Conservation (phyloP, 768 basidiomycete genomes). For the Gyrodon lividus region DNA sequence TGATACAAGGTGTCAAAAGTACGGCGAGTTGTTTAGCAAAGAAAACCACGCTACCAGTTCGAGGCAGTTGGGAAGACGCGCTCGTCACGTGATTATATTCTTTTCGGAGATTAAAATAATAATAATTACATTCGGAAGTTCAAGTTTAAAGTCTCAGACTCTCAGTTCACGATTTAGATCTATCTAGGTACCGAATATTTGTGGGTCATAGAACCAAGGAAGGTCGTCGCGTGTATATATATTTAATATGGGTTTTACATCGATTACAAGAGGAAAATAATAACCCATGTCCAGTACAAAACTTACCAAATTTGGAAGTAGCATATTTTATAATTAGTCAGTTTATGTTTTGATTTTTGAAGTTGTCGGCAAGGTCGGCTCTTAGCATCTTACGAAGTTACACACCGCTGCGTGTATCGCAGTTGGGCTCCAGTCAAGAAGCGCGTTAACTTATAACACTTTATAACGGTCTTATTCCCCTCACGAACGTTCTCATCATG, state of each 20-base stretch:
- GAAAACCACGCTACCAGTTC: slow-evolving; percentile 6
- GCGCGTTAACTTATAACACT: slow-evolving; percentile 22
- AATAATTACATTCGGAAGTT: too few species aligned
- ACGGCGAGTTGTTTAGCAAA: slow-evolving; percentile 5
- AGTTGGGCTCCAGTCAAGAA: not conserved
- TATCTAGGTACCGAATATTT: too few species aligned
- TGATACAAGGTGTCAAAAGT: slow-evolving; percentile 17
- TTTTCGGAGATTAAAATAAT: slow-evolving; percentile 1
- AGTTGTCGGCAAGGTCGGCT: too few species aligned
- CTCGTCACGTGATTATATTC: slow-evolving; percentile 26
- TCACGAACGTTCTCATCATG: slow-evolving; percentile 31
- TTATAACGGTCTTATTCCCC: not conserved
- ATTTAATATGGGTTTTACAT: too few species aligned
- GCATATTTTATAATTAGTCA: too few species aligned
- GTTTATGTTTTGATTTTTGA: too few species aligned
- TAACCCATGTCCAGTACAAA: not conserved
- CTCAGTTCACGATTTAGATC: too few species aligned
- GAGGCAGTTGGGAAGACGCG: slow-evolving; percentile 24
- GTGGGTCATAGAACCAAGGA: too few species aligned
- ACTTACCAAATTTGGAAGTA: not conserved
- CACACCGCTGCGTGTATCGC: not conserved
- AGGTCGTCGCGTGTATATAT: too few species aligned
- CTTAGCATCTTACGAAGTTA: too few species aligned
- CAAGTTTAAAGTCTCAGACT: too few species aligned
- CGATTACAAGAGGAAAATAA: too few species aligned